Base-by-base conservation (phyloP, 2,329 filamentous ascomycete genomes). In the Trichophyton benhamiae region DNA sequence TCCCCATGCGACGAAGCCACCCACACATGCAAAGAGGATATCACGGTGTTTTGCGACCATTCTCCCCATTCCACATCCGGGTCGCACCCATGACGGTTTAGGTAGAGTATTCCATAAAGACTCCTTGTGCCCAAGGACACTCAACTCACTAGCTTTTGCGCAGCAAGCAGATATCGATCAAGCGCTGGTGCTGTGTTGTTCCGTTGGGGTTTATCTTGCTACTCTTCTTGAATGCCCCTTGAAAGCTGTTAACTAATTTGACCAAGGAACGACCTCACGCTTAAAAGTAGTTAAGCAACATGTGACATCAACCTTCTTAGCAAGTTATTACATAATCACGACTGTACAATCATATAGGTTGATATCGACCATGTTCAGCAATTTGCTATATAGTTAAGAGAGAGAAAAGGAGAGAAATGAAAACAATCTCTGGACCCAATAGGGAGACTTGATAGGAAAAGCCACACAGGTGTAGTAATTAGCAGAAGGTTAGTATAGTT, bases 1-100 rank as follows among this genome's bases (percentile, higher is more conserved):
- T 65, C 89, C 88, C 92, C 92, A 97, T 72, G 89, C 87, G 72
- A 96, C 79, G 75, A 96, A 78, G 33, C 69, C 73, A 63, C 68
- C 72, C 61, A 74, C 67, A 64, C 73, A 70, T 60, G 77, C 74
- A 62, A 78, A 64, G 60, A 75, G 64, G 60, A 78, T 65, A 68
- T 79, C 72, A 66, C 74, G 75, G 68, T 68, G 72, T 67, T 71
- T 72, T 68, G 78, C 70, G 72, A 71, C 73, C 77, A 80, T 79
- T 75, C 70, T 77, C 41, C 58, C 58, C 44, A 15, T 58, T 58
- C 41, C 22, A 27, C 17, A 36, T 15, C 41, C 13, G 13, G 55
- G 22, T 42, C 22, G 36, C 55, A 58, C 20, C 55, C 55, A 58
- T 58, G 52, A n/a, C 52, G 52, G 52, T 55, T 38, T 33, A 55